Conservation (phyloP, 164 flowering plant genomes). For the Nelumbo lutea region DNA sequence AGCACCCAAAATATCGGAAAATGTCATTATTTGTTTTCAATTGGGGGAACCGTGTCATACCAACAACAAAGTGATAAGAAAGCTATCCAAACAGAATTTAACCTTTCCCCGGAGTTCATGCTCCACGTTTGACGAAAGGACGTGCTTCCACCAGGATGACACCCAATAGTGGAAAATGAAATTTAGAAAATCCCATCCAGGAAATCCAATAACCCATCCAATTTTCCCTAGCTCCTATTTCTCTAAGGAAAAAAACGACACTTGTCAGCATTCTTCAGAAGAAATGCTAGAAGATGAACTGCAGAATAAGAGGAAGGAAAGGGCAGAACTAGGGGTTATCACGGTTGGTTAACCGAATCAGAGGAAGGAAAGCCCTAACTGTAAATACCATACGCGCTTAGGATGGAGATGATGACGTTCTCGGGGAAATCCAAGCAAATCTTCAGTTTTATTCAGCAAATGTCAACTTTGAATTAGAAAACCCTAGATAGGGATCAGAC, state of each 20-base stretch:
- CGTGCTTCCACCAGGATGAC: conserved; percentile 11
- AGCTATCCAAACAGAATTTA: conserved; percentile 2
- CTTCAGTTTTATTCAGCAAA: too few relatives aligned
- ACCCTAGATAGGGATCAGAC: too few relatives aligned
- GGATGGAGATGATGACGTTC: too few relatives aligned
- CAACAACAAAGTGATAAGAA: conserved; percentile 14
- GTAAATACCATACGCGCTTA: too few relatives aligned
- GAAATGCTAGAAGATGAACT: conserved; percentile 35
- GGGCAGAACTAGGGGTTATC: too few relatives aligned
- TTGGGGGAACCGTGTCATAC: conserved; percentile 14
- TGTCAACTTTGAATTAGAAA: too few relatives aligned
- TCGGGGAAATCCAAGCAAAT: too few relatives aligned
- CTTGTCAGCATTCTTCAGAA: conserved; percentile 48
- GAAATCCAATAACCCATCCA: conserved; percentile 10
- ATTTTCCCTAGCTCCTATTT: conserved; percentile 4
- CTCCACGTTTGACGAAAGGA: conserved; percentile 6
- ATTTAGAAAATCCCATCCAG: conserved; percentile 25
- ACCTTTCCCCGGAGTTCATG: conserved; percentile 9
- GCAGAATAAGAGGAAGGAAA: too few relatives aligned
- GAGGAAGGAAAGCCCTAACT: too few relatives aligned
- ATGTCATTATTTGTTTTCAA: conserved; percentile 3
- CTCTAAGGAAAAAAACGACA: conserved; percentile 38
- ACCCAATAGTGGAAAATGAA: conserved; percentile 16
- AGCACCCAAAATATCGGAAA: conserved; percentile 9
- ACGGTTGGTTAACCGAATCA: too few relatives aligned